Evolutionary conservation across 129 eudicot species (phyloP).

Genomic region (Artemisia tridentata): DNA sequence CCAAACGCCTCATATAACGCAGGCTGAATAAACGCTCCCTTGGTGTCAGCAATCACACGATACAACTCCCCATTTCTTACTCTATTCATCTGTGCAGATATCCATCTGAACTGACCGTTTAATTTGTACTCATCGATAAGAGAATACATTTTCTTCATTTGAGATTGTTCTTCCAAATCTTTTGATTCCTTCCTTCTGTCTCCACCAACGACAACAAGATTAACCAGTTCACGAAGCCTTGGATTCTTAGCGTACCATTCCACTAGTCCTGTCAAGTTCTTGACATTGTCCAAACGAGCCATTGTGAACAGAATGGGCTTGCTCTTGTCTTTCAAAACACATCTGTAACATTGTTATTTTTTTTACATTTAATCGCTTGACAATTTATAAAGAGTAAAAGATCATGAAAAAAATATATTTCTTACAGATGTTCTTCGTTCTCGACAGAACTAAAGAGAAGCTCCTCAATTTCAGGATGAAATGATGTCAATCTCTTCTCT

Average conservation of each 20-base stretch:
- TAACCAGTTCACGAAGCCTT: slow-evolving; percentile 55
- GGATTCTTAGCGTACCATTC: slow-evolving; percentile 74
- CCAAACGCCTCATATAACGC: slow-evolving; percentile 82
- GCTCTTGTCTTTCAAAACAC: slow-evolving; percentile 63
- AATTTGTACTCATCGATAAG: slow-evolving; percentile 59
- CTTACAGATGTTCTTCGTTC: slow-evolving; percentile 36
- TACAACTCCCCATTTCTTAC: slow-evolving; percentile 80
- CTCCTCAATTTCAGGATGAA: slow-evolving; percentile 36
- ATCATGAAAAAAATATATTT: neutral
- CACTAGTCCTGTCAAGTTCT: slow-evolving; percentile 75
- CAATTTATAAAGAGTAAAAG: neutral
- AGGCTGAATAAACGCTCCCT: slow-evolving; percentile 72
- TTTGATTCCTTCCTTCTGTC: slow-evolving; percentile 79
- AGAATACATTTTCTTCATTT: slow-evolving; percentile 75
- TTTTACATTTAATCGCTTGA: neutral
- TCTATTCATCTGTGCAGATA: slow-evolving; percentile 74
- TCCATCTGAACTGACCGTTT: slow-evolving; percentile 80
- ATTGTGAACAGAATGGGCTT: slow-evolving; percentile 77
- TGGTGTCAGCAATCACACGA: slow-evolving; percentile 68
- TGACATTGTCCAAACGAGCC: slow-evolving; percentile 76
- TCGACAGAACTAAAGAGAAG: slow-evolving; percentile 26
- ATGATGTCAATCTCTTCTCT: slow-evolving; percentile 11
- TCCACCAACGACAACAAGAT: slow-evolving; percentile 81
- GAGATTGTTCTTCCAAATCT: slow-evolving; percentile 71
- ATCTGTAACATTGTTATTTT: slow-evolving; percentile 26